Evolutionary conservation across 345 rosid genomes (phyloP).

Genomic region (Populus nigra): DNA sequence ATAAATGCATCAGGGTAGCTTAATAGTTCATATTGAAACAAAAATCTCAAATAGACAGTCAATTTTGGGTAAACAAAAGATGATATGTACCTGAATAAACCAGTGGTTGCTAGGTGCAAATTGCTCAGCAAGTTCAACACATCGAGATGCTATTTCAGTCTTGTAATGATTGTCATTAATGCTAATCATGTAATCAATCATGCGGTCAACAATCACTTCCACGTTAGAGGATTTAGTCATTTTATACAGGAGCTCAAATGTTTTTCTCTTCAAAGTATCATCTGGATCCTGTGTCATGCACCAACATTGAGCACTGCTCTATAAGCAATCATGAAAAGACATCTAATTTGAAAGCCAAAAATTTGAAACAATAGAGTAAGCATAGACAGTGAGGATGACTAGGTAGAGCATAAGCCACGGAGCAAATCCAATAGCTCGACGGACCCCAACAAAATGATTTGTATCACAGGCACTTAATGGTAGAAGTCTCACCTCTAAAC

Average conservation of each 20-base stretch:
- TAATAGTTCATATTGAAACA: slow-evolving; percentile 15
- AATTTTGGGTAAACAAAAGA: slow-evolving; percentile 10
- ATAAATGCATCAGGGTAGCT: slow-evolving; percentile 12
- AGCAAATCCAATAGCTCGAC: slow-evolving; percentile 6
- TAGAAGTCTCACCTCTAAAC: slow-evolving; percentile 83
- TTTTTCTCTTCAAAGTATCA: slow-evolving; percentile 93
- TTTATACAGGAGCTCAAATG: slow-evolving; percentile 86
- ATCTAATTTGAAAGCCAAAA: slow-evolving; percentile 3
- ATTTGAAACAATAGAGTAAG: background rate
- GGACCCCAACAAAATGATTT: background rate
- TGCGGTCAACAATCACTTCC: slow-evolving; percentile 95
- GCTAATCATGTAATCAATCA: slow-evolving; percentile 97
- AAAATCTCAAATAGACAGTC: background rate
- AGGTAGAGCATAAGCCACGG: slow-evolving; percentile 4
- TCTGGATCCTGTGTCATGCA: slow-evolving; percentile 79
- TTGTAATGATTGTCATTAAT: slow-evolving; percentile 92
- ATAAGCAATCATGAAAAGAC: background rate
- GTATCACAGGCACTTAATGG: slow-evolving; percentile 3
- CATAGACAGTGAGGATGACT: background rate
- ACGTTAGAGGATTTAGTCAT: slow-evolving; percentile 98
- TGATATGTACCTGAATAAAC: slow-evolving; percentile 80
- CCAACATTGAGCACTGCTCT: slow-evolving; percentile 1
- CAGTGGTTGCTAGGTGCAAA: slow-evolving; percentile 98
- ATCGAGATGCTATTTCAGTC: slow-evolving; percentile 94
- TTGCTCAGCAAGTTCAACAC: slow-evolving; percentile 95